phyloP scores from a whole-genome alignment of 352 stramenopile species.

The Pythium graminicola region DNA sequence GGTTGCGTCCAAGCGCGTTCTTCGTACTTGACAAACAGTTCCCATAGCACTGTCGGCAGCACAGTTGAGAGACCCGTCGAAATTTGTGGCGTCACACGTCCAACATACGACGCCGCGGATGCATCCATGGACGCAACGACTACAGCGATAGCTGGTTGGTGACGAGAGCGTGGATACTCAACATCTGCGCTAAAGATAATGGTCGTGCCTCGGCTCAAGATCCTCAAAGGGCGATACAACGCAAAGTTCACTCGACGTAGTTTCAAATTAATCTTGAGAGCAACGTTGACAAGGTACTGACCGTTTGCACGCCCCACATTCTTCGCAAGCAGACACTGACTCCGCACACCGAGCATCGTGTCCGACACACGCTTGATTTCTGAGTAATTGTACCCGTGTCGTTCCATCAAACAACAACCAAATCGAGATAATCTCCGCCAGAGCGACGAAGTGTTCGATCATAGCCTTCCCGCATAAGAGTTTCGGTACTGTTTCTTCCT shows the following conservation, averaged over 20 bases:
- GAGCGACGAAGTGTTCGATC: neutral
- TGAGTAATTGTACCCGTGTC: constrained; percentile 35
- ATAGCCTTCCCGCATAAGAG: constrained; percentile 3
- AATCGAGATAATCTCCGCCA: constrained; percentile 11
- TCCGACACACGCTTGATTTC: constrained; percentile 77
- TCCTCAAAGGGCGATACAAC: constrained; percentile 34
- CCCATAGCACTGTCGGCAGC: constrained; percentile 8
- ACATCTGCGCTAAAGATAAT: constrained; percentile 82
- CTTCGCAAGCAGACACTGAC: constrained; percentile 56
- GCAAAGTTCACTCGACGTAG: constrained; percentile 61
- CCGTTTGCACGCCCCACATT: constrained; percentile 37
- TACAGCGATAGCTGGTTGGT: constrained; percentile 64
- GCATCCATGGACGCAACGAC: constrained; percentile 75
- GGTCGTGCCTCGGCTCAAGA: constrained; percentile 39
- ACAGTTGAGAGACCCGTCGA: neutral
- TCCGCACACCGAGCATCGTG: constrained; percentile 55
- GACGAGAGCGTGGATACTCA: constrained; percentile 49
- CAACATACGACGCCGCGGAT: constrained; percentile 53
- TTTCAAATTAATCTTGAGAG: constrained; percentile 76
- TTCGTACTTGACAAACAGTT: constrained; percentile 11
- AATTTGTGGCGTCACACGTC: constrained; percentile 49
- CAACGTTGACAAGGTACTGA: constrained; percentile 64
- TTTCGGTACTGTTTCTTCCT: neutral
- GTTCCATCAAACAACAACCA: constrained; percentile 57
- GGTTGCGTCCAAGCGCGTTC: constrained; percentile 1